Percentiles rank a stretch among this genome's conserved stretches.
Evolutionary conservation across 352 stramenopile species (phyloP).

Genomic region (Pythium dissimile): DNA sequence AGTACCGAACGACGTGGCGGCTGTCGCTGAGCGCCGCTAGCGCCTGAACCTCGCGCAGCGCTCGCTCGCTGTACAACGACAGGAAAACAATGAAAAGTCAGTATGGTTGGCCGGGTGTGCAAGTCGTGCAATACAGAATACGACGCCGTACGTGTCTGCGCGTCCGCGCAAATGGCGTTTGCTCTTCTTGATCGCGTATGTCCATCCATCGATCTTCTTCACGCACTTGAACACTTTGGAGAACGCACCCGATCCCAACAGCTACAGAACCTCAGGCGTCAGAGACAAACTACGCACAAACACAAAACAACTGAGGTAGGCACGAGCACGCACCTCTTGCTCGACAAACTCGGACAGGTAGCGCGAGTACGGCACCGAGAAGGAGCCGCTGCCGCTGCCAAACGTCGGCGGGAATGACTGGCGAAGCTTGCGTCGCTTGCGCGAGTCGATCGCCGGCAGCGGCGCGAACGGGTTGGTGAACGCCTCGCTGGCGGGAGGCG

Average conservation of each 20-base stretch:
- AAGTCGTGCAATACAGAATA: background rate
- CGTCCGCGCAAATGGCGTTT: slow-evolving; percentile 79
- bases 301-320: background rate
- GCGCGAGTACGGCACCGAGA: slow-evolving; percentile 48
- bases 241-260: slow-evolving; percentile 82
- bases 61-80: slow-evolving; percentile 49
- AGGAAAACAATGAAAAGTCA: background rate
- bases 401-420: slow-evolving; percentile 60
- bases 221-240: slow-evolving; percentile 86
- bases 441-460: slow-evolving; percentile 41
- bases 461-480: slow-evolving; percentile 75
- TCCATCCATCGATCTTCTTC: slow-evolving; percentile 86
- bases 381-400: slow-evolving; percentile 24
- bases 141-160: slow-evolving; percentile 68
- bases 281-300: background rate
- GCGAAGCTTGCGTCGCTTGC: slow-evolving; percentile 61
- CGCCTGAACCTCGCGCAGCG: slow-evolving; percentile 78
- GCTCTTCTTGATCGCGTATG: slow-evolving; percentile 87
- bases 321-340: slow-evolving; percentile 39
- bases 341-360: slow-evolving; percentile 82
- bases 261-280: slow-evolving; percentile 17
- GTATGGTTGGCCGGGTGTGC: background rate
- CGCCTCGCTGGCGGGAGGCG: slow-evolving; percentile 27
- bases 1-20: slow-evolving; percentile 82
- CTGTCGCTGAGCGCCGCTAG: slow-evolving; percentile 74